These are phyloP conservation scores for Trichoderma aggressivum DNA, from an alignment of 2,329 filamentous ascomycete genomes.

Conservation along the genomic window DNA sequence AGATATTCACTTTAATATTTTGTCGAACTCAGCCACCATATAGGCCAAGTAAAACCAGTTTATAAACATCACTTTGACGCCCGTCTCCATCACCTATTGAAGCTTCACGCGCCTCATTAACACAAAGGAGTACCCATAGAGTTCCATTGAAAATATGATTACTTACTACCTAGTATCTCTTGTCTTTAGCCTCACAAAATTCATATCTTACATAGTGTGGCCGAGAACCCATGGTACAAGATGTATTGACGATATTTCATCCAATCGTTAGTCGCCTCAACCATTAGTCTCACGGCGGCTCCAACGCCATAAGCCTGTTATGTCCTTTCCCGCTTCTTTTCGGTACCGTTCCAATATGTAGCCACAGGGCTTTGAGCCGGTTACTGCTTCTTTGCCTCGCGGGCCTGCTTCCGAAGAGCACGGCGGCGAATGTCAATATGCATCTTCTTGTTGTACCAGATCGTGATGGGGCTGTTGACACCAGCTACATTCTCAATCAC, in stretches of 20 bases:
- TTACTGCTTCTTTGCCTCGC: conserved; percentile 69
- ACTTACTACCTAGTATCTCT: not conserved
- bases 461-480: conserved; percentile 44
- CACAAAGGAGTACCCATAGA: not conserved
- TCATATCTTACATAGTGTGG: not conserved
- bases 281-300: not conserved
- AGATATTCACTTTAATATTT: not conserved
- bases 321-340: not conserved
- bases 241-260: not conserved
- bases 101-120: not conserved
- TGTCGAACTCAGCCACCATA: not conserved
- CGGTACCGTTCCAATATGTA: not conserved
- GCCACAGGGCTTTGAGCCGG: not conserved
- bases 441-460: conserved; percentile 60
- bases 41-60: not conserved
- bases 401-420: conserved; percentile 78
- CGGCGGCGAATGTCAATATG: conserved; percentile 79
- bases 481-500: conserved; percentile 61
- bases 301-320: not conserved
- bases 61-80: not conserved
- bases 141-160: not conserved
- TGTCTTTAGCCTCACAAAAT: not conserved
- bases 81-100: not conserved
- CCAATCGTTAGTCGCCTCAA: not conserved
- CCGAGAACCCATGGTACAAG: not conserved